These are phyloP conservation scores for Leccinum proliferum DNA, from an alignment of 1,284 basidiomycete genomes.

Conservation along the genomic window DNA sequence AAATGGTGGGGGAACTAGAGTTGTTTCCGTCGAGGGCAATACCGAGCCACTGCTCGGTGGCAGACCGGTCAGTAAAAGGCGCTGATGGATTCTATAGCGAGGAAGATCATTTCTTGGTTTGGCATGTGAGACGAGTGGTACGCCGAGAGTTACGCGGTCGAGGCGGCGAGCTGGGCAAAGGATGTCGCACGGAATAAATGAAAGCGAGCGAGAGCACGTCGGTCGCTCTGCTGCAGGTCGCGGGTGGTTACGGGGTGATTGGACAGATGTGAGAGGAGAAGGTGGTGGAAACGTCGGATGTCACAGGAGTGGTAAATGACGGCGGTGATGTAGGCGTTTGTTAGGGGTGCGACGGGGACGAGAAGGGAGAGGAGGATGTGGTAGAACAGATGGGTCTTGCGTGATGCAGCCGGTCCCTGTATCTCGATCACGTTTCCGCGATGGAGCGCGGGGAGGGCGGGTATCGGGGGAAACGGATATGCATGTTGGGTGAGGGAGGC, in stretches of 20 bases:
- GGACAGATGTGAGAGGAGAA: constrained; percentile 41
- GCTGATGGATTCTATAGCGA: constrained; percentile 71
- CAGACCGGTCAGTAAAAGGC: constrained; percentile 73
- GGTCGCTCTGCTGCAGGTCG: constrained; percentile 30
- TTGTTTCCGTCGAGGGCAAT: constrained; percentile 13
- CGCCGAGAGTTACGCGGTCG: constrained; percentile 51
- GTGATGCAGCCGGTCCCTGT: constrained; percentile 65
- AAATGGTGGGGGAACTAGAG: constrained; percentile 9
- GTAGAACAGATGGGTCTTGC: constrained; percentile 72
- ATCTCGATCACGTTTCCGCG: constrained; percentile 60
- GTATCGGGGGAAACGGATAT: constrained; percentile 26
- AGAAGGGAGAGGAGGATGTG: constrained; percentile 59
- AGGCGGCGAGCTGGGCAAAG: constrained; percentile 60
- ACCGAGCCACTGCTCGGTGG: constrained; percentile 47
- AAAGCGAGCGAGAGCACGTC: constrained; percentile 44
- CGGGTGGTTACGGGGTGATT: constrained; percentile 14
- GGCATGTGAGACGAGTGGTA: constrained; percentile 48
- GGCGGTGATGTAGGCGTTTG: constrained; percentile 46
- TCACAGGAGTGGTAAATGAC: constrained; percentile 60
- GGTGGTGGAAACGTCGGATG: constrained; percentile 43
- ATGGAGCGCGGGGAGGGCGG: constrained; percentile 17
- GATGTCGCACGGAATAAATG: constrained; percentile 66
- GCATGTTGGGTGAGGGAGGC: no score
- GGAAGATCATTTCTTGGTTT: constrained; percentile 49
- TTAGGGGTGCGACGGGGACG: constrained; percentile 37